phyloP scores from a whole-genome alignment of 2,329 filamentous ascomycete genomes.

The Scedosporium boydii region DNA sequence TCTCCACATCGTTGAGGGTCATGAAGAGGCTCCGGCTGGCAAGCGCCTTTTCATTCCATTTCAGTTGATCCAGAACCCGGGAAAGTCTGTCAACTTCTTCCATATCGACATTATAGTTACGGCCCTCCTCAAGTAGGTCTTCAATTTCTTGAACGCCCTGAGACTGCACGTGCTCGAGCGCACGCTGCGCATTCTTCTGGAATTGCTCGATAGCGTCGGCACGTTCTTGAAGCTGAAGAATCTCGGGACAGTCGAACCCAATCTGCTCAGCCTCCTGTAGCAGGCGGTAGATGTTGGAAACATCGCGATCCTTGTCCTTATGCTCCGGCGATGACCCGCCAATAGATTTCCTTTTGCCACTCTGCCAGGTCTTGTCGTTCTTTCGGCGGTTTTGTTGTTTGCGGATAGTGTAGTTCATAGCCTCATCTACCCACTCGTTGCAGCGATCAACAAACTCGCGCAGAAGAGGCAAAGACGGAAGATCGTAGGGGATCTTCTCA shows the following conservation, averaged over 20 bases:
- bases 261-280: slow-evolving; percentile 76
- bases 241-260: slow-evolving; percentile 89
- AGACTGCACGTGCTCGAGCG: slow-evolving; percentile 55
- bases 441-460: slow-evolving; percentile 89
- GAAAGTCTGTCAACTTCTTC: slow-evolving; percentile 79
- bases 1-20: slow-evolving; percentile 67
- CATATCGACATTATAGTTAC: slow-evolving; percentile 82
- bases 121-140: slow-evolving; percentile 81
- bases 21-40: slow-evolving; percentile 54
- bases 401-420: slow-evolving; percentile 88
- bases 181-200: slow-evolving; percentile 62
- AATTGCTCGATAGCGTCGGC: slow-evolving; percentile 78
- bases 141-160: slow-evolving; percentile 69
- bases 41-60: slow-evolving; percentile 76
- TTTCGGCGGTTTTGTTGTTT: slow-evolving; percentile 97
- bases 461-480: slow-evolving; percentile 72
- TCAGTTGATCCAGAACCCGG: slow-evolving; percentile 70
- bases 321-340: slow-evolving; percentile 48
- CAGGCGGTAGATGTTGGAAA: slow-evolving; percentile 79
- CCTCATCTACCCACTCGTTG: slow-evolving; percentile 97
- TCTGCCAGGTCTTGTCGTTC: slow-evolving; percentile 80
- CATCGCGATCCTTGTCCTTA: slow-evolving; percentile 64
- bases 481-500: slow-evolving; percentile 87
- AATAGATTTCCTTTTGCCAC: slow-evolving; percentile 60
- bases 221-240: slow-evolving; percentile 74